phyloP scores from a whole-genome alignment of 768 basidiomycete species.

The Amanita rimosa region DNA sequence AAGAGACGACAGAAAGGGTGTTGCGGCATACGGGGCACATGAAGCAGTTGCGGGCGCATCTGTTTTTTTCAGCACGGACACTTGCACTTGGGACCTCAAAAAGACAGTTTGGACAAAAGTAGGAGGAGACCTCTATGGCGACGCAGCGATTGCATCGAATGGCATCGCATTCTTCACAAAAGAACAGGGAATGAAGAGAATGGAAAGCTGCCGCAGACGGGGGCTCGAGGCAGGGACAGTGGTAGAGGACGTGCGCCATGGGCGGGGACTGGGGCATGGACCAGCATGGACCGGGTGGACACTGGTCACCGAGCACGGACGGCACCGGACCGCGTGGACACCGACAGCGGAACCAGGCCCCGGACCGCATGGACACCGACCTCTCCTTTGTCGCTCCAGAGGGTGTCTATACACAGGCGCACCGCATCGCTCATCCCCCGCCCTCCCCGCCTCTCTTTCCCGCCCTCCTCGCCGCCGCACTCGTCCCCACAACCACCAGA shows the following conservation, averaged over 20 bases:
- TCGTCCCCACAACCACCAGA: constrained; percentile 53
- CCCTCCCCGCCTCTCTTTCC: constrained; percentile 34
- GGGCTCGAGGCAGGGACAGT: constrained; percentile 59
- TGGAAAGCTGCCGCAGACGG: constrained; percentile 81
- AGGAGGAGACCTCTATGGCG: constrained; percentile 87
- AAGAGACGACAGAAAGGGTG: constrained; percentile 83
- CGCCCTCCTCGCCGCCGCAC: constrained; percentile 49
- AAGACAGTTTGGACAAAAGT: constrained; percentile 96
- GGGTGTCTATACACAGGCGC: constrained; percentile 81
- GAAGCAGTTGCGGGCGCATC: constrained; percentile 98
- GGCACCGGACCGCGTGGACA: no score
- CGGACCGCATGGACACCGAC: not conserved
- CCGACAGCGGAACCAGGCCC: no score
- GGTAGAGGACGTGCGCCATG: constrained; percentile 41
- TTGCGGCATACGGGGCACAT: constrained; percentile 90
- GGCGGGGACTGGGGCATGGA: constrained; percentile 1
- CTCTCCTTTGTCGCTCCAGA: constrained; percentile 34
- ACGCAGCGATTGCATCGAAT: constrained; percentile 91
- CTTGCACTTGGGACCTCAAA: constrained; percentile 98
- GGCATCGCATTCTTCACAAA: constrained; percentile 98
- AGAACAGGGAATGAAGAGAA: constrained; percentile 77
- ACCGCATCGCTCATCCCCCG: constrained; percentile 47
- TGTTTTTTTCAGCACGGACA: constrained; percentile 97
- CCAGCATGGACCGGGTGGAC: no score
- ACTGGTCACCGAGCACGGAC: no score